Conservation (phyloP, 2,329 filamentous ascomycete genomes). For the Cordyceps pruinosa region DNA sequence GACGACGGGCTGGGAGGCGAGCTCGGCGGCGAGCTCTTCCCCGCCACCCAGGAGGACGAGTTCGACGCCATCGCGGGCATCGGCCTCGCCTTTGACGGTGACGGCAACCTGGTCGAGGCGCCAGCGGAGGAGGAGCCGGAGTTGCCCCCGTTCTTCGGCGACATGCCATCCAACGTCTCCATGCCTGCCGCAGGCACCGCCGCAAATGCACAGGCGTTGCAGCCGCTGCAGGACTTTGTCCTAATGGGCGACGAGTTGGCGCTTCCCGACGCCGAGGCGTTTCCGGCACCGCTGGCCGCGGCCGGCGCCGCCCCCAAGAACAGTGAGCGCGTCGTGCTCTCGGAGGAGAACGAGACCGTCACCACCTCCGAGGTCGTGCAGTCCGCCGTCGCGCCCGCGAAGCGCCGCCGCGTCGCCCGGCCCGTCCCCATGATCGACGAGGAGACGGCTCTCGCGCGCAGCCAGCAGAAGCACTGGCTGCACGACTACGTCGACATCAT, state of each 20-base stretch:
- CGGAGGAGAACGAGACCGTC: conserved; percentile 16
- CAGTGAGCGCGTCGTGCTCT: not conserved
- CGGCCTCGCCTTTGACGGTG: conserved; percentile 43
- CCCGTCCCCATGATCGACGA: conserved; percentile 23
- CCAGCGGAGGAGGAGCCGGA: conserved; percentile 36
- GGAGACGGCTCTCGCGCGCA: conserved; percentile 28
- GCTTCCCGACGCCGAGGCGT: conserved; percentile 10
- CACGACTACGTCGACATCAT: conserved; percentile 49
- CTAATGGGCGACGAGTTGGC: conserved; percentile 15
- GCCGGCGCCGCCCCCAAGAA: not conserved
- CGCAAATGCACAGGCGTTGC: conserved; percentile 12
- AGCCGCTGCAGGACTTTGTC: conserved; percentile 13
- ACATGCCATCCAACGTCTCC: conserved; percentile 7
- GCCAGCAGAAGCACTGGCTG: conserved; percentile 35
- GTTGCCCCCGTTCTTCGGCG: conserved; percentile 33
- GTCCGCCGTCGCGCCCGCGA: conserved; percentile 14
- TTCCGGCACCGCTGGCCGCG: not conserved
- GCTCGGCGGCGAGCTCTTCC: too few relatives aligned
- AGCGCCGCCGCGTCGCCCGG: not conserved
- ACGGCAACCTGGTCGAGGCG: conserved; percentile 43
- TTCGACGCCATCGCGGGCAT: conserved; percentile 32
- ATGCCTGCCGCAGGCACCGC: not conserved
- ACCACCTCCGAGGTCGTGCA: conserved; percentile 15
- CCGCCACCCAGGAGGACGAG: conserved; percentile 34
- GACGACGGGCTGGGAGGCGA: conserved; percentile 19